These are phyloP conservation scores for Penicillium lividum DNA, from an alignment of 495 filamentous ascomycete genomes.

Conservation along the genomic window DNA sequence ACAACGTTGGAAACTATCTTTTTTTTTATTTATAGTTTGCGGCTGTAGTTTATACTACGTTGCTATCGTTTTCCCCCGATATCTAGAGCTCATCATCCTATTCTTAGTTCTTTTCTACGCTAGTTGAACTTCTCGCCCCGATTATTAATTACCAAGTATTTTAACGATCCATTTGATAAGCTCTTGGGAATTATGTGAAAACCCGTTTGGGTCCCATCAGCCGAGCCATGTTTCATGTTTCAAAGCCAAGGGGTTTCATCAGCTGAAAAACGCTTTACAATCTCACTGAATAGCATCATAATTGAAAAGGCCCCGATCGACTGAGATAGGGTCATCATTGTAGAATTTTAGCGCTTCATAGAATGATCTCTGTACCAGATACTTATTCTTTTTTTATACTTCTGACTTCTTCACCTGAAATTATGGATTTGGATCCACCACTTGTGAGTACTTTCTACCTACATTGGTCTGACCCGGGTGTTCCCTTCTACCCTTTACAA, in stretches of 20 bases:
- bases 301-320: background rate
- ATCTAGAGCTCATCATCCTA: background rate
- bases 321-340: background rate
- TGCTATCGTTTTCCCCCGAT: background rate
- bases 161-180: slow-evolving; percentile 2
- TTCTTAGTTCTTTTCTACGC: slow-evolving; percentile 9
- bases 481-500: background rate
- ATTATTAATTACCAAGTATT: too few relatives aligned
- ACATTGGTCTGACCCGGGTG: background rate
- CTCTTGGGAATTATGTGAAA: background rate
- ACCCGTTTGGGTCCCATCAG: background rate
- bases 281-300: background rate
- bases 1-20: slow-evolving; percentile 29
- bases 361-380: background rate
- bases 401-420: background rate
- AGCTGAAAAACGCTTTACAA: slow-evolving; percentile 12
- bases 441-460: background rate
- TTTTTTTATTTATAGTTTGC: slow-evolving; percentile 18
- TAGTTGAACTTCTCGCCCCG: too few relatives aligned
- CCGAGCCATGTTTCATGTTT: slow-evolving; percentile 11
- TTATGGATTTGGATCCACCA: background rate
- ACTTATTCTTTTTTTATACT: background rate
- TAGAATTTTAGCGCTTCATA: background rate
- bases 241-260: slow-evolving; percentile 8
- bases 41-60: slow-evolving; percentile 1